These are phyloP conservation scores for Vaccinium corymbosum DNA, from an alignment of 148 eudicot genomes.

Conservation along the genomic window DNA sequence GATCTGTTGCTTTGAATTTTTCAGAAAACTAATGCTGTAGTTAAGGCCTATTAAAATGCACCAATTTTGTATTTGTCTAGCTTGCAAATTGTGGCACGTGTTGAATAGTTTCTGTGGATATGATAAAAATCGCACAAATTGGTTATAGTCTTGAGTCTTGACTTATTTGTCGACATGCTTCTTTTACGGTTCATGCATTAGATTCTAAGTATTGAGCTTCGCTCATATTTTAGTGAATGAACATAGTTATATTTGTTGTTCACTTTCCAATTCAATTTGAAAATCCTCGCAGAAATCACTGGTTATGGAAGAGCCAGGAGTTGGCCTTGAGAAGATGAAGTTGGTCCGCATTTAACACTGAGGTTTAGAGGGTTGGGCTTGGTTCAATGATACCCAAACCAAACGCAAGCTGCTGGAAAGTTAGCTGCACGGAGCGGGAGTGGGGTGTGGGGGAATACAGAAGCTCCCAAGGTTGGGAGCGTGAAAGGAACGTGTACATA, in stretches of 20 bases:
- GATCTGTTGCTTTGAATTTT: conserved; percentile 11
- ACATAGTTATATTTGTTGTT: background rate
- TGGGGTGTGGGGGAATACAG: too few species aligned
- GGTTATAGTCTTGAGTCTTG: background rate
- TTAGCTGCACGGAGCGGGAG: too few species aligned
- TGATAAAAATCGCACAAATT: background rate
- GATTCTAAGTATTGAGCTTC: background rate
- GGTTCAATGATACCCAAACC: background rate
- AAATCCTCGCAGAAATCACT: background rate
- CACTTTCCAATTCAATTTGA: background rate
- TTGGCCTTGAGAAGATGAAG: background rate
- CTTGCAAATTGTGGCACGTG: conserved; percentile 4
- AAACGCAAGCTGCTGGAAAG: background rate
- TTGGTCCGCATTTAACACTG: background rate
- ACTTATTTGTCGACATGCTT: background rate
- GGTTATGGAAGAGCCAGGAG: background rate
- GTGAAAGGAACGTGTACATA: too few species aligned
- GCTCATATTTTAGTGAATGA: background rate
- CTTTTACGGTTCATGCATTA: background rate
- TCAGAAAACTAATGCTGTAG: background rate
- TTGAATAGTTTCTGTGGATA: background rate
- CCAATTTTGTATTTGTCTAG: background rate
- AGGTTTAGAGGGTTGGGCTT: background rate
- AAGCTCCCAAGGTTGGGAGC: too few species aligned
- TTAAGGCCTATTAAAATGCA: background rate